Percentiles rank a stretch among this genome's conserved stretches.
Conservation (phyloP, 306 rosid genomes). For the Pachyrhizus erosus region DNA sequence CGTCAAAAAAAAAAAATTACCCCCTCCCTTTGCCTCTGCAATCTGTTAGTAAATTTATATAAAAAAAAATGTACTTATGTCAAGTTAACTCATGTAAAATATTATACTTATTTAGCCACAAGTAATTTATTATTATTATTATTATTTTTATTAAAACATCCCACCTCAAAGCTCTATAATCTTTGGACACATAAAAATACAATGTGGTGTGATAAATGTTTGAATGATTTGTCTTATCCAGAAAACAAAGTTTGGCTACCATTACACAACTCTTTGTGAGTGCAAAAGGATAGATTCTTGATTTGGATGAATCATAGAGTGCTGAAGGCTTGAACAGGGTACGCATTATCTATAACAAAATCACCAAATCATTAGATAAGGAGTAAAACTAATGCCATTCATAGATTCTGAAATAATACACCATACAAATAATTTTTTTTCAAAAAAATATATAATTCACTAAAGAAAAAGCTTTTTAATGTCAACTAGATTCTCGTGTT, state of each 20-base stretch:
- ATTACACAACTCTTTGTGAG: background rate
- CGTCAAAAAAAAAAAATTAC: too few species aligned
- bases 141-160: too few species aligned
- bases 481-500: constrained; percentile 2
- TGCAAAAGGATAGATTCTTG: background rate
- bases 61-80: too few species aligned
- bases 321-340: background rate
- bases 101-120: too few species aligned
- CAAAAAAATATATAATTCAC: background rate
- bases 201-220: background rate
- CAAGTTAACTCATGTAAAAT: too few species aligned
- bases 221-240: background rate
- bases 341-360: background rate
- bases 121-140: too few species aligned
- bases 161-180: too few species aligned
- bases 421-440: background rate
- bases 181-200: background rate
- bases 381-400: background rate
- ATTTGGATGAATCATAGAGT: constrained; percentile 4
- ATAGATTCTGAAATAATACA: background rate
- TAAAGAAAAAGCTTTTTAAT: background rate
- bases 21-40: too few species aligned
- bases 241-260: background rate
- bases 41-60: too few species aligned
- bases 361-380: background rate